Evolutionary conservation across 2,329 filamentous ascomycete species (phyloP).

Genomic region (Massarina eburnea): DNA sequence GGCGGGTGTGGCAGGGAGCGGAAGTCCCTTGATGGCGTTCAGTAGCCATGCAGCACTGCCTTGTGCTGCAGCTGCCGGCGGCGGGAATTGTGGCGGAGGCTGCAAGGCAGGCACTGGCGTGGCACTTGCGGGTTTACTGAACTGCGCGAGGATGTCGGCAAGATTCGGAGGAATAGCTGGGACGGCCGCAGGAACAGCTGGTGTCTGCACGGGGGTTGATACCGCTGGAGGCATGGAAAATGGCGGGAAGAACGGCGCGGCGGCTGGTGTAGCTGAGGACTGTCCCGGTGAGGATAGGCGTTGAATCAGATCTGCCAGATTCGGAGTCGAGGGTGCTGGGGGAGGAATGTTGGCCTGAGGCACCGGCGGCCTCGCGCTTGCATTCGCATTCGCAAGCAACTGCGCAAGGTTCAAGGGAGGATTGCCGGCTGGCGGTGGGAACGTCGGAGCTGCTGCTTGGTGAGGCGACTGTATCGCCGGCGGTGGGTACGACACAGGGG

Average conservation of each 20-base stretch:
- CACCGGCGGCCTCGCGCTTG: conserved; percentile 19
- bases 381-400: conserved; percentile 27
- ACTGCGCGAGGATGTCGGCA: conserved; percentile 35
- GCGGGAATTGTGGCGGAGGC: conserved; percentile 20
- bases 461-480: conserved; percentile 32
- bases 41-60: conserved; percentile 34
- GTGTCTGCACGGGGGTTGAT: conserved; percentile 22
- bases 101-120: conserved; percentile 16
- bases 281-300: conserved; percentile 32
- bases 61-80: conserved; percentile 16
- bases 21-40: conserved; percentile 32
- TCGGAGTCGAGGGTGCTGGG: conserved; percentile 22
- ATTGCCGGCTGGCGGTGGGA: conserved; percentile 22
- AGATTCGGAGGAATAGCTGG: conserved; percentile 31
- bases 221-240: conserved; percentile 26
- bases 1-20: conserved; percentile 24
- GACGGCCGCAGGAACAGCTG: conserved; percentile 25
- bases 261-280: conserved; percentile 21
- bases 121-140: conserved; percentile 26
- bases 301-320: conserved; percentile 33
- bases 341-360: conserved; percentile 22
- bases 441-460: conserved; percentile 17
- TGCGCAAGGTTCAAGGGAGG: conserved; percentile 32
- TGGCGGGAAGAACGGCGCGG: conserved; percentile 31
- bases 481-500: conserved; percentile 37